Base-by-base conservation (phyloP, 805 yeast species). In the Candida krabiensis region DNA sequence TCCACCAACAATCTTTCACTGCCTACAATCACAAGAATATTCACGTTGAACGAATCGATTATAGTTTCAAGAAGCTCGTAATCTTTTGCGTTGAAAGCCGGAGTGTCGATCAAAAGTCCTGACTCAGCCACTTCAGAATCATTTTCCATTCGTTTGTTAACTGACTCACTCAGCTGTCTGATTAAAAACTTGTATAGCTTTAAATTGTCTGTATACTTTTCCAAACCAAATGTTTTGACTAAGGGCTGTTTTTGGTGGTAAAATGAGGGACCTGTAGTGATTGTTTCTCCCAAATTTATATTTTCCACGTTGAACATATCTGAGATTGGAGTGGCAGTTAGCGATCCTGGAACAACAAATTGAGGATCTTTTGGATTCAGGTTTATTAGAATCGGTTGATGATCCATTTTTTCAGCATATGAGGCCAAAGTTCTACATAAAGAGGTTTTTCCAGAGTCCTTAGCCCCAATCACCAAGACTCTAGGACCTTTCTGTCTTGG, bases 221-320 rank as follows among this genome's bases (percentile, higher is more conserved):
- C 86, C 37, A 81, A 71, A 0, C 98, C 99, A 61, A 70, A 88
- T 52, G 75, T 80, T 52, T 84, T 82, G 7, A 85, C 91, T n/a
- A 84, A 59, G 0, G 98, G 97, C 60, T 87, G 95, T 58, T 87
- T 86, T n/a, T 86, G 86, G 58, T 86, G 90, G 46, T 83, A 79
- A 43, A 73, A 67, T 1, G 90, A 79, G 1, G 86, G 79, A 29
- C 95, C 93, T 9, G 86, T 80, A 0, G 89, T 78, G 43, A 80
- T 70, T 17, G 85, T 78, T 33, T 87, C 86, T 44, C 95, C 96
- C 68, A 95, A 84, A 15, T 77, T 73, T 12, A 67, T 63, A 32
- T 72, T 64, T 52, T 86, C 91, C 14, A 86, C 77, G 52, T 93
- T 96, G 24, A 90, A 67, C 27, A 80, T 66, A 53, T 87, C 96